These are phyloP conservation scores for Hymenotorrendiella dingleyae DNA, from an alignment of 2,329 filamentous ascomycete genomes.

Conservation along the genomic window DNA sequence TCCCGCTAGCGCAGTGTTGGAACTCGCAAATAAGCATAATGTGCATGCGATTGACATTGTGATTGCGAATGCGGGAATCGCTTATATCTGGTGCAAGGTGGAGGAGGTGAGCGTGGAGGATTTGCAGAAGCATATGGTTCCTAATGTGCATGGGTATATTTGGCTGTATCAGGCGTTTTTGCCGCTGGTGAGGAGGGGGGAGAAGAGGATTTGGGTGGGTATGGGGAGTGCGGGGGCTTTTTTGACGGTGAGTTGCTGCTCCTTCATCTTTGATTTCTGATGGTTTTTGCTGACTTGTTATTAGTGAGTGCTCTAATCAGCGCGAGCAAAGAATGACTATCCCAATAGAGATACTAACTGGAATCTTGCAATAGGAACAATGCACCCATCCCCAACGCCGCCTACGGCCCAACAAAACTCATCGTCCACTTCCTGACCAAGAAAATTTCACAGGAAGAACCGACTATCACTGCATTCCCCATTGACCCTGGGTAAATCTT, in stretches of 20 bases:
- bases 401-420: constrained; percentile 38
- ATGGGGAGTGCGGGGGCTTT: constrained; percentile 21
- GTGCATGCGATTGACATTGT: constrained; percentile 43
- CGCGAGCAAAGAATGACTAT: background rate
- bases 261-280: too few relatives aligned
- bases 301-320: too few relatives aligned
- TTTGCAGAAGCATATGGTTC: constrained; percentile 33
- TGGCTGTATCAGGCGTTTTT: constrained; percentile 39
- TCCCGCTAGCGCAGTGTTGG: constrained; percentile 30
- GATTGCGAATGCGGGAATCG: constrained; percentile 46
- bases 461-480: constrained; percentile 24
- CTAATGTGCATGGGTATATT: constrained; percentile 39
- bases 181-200: constrained; percentile 32
- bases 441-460: constrained; percentile 32
- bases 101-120: constrained; percentile 32
- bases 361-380: background rate
- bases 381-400: constrained; percentile 11
- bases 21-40: constrained; percentile 27
- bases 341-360: background rate
- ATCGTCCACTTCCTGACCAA: constrained; percentile 28
- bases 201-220: constrained; percentile 33
- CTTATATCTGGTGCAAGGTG: constrained; percentile 24
- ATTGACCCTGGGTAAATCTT: constrained; percentile 28
- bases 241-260: background rate
- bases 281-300: too few relatives aligned